phyloP scores from a whole-genome alignment of 768 basidiomycete species.

The Hemileccinum rubropunctum region DNA sequence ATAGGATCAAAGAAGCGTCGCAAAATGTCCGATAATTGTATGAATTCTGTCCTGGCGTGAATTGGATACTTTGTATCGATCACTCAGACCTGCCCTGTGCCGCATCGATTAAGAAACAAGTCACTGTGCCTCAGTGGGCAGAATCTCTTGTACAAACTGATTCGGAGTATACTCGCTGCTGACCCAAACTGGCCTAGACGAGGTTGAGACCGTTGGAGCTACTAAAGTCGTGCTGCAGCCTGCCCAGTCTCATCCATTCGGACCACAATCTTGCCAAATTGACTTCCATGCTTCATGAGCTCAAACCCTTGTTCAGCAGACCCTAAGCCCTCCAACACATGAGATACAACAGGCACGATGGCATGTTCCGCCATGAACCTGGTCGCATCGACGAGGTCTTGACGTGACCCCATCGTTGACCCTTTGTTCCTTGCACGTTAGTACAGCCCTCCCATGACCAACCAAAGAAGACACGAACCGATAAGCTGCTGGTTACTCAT shows the following conservation, averaged over 20 bases:
- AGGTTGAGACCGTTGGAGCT: background rate
- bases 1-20: constrained; percentile 57
- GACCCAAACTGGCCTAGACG: background rate
- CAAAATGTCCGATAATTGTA: constrained; percentile 23
- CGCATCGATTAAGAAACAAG: background rate
- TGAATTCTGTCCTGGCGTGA: constrained; percentile 4
- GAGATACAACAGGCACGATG: constrained; percentile 69
- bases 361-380: constrained; percentile 62
- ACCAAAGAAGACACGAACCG: constrained; percentile 42
- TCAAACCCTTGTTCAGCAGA: constrained; percentile 69
- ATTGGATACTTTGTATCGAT: constrained; percentile 6
- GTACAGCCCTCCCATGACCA: background rate
- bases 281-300: constrained; percentile 56
- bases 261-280: constrained; percentile 79
- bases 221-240: constrained; percentile 26
- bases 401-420: constrained; percentile 80
- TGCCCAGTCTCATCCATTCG: constrained; percentile 34
- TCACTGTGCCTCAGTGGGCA: background rate
- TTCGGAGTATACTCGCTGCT: background rate
- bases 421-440: constrained; percentile 42
- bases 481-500: constrained; percentile 70
- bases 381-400: constrained; percentile 72
- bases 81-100: background rate
- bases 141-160: background rate
- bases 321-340: constrained; percentile 65